A percentile compares a stretch with the other conserved stretches of the same genome.
phyloP scores from a whole-genome alignment of 495 filamentous ascomycete genomes.

The Aspergillus ellipticus region DNA sequence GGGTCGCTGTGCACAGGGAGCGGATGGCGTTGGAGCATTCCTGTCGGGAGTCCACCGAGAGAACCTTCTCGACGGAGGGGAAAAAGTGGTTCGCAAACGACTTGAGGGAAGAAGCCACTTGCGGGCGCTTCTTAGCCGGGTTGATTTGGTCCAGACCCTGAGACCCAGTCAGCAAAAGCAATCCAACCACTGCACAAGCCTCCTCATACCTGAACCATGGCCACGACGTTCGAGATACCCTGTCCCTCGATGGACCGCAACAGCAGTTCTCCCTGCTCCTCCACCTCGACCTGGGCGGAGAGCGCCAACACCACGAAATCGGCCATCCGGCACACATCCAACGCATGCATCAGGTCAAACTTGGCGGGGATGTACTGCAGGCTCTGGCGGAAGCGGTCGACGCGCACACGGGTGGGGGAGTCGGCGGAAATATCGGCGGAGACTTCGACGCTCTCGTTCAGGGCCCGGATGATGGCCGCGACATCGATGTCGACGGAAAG shows the following conservation, averaged over 20 bases:
- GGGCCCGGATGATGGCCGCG: constrained; percentile 56
- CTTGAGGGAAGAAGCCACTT: constrained; percentile 74
- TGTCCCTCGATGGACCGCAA: constrained; percentile 85
- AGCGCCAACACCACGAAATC: constrained; percentile 86
- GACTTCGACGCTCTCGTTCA: constrained; percentile 78
- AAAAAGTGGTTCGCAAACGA: constrained; percentile 93
- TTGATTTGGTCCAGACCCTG: constrained; percentile 67
- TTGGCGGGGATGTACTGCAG: constrained; percentile 74
- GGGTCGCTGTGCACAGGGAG: constrained; percentile 81
- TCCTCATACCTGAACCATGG: constrained; percentile 60
- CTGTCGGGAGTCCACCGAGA: constrained; percentile 77
- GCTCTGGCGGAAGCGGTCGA: constrained; percentile 92
- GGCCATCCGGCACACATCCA: constrained; percentile 84
- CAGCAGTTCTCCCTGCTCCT: constrained; percentile 74
- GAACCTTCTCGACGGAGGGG: constrained; percentile 80
- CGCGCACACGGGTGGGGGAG: constrained; percentile 56
- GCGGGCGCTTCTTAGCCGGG: constrained; percentile 68
- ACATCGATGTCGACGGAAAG: constrained; percentile 69
- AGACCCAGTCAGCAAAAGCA: not conserved
- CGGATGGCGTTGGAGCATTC: constrained; percentile 87
- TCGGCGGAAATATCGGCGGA: constrained; percentile 60
- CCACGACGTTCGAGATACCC: constrained; percentile 82
- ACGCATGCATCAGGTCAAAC: constrained; percentile 64
- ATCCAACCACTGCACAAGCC: not conserved
- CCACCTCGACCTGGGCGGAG: constrained; percentile 77